These are phyloP conservation scores for Kalanchoe fedtschenkoi DNA, from an alignment of 164 flowering plant genomes.

Conservation along the genomic window DNA sequence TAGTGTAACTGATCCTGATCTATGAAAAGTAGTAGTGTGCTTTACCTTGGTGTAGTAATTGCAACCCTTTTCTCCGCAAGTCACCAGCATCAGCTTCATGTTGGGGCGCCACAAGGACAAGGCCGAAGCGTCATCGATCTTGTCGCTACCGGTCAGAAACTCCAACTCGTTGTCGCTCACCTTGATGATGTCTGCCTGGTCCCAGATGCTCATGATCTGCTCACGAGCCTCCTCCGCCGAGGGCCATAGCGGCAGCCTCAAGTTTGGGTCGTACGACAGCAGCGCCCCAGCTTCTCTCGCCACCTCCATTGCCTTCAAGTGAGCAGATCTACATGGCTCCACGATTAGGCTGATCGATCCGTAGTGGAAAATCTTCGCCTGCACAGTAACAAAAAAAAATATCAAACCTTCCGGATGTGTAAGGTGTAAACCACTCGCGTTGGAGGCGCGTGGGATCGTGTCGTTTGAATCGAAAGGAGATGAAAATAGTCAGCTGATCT, in stretches of 20 bases:
- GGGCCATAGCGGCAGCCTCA: not conserved
- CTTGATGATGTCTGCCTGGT: constrained; percentile 4
- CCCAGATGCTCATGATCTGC: constrained; percentile 11
- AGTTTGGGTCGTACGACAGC: not conserved
- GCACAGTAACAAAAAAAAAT: not conserved
- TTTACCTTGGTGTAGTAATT: constrained; percentile 8
- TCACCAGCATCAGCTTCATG: constrained; percentile 7
- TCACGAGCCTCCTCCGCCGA: constrained; percentile 4
- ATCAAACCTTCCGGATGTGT: no score
- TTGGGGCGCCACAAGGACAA: constrained; percentile 8
- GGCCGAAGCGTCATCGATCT: constrained; percentile 5
- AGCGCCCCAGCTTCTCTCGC: not conserved
- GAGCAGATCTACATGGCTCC: constrained; percentile 1
- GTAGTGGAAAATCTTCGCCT: constrained; percentile 3
- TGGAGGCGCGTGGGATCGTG: no score
- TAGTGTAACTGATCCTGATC: not conserved
- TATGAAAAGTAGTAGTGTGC: not conserved
- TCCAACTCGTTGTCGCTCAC: constrained; percentile 7
- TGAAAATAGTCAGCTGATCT: no score
- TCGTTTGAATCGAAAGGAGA: no score
- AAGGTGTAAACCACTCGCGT: no score
- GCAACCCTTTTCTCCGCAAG: constrained; percentile 9
- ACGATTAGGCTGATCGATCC: not conserved
- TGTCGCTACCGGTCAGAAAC: constrained; percentile 6
- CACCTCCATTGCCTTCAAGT: not conserved